A percentile compares a stretch with the other conserved stretches of the same genome.
phyloP scores from a whole-genome alignment of 1,284 basidiomycete genomes.

The Cerrena zonata region DNA sequence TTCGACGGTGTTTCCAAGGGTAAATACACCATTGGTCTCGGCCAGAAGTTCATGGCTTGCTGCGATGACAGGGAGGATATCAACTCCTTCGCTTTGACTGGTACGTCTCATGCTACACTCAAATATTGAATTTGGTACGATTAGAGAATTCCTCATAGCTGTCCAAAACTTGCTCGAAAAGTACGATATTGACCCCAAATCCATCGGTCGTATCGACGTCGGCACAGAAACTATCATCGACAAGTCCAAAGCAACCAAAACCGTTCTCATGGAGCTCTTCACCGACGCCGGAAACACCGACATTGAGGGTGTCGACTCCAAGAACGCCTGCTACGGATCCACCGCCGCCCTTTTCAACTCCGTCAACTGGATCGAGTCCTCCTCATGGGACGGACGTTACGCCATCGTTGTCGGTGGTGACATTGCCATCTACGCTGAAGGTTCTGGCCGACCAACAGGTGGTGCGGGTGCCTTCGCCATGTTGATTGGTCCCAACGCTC shows the following conservation, averaged over 20 bases:
- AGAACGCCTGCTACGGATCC: conserved; percentile 98
- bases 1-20: conserved; percentile 94
- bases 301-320: conserved; percentile 97
- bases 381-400: conserved; percentile 97
- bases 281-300: conserved; percentile 88
- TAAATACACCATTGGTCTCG: conserved; percentile 99
- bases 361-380: conserved; percentile 93
- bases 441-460: conserved; percentile 89
- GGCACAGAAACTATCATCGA: conserved; percentile 99
- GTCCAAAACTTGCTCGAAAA: conserved; percentile 86
- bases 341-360: conserved; percentile 98
- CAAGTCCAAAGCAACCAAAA: conserved; percentile 99
- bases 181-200: conserved; percentile 92
- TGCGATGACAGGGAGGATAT: conserved; percentile 97
- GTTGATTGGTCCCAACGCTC: conserved; percentile 93
- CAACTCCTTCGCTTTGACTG: conserved; percentile 94
- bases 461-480: conserved; percentile 95
- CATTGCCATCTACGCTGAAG: conserved; percentile 97
- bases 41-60: conserved; percentile 97
- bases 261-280: conserved; percentile 97
- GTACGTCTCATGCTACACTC: too few species aligned
- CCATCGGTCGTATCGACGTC: conserved; percentile 95
- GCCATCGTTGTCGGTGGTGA: conserved; percentile 97
- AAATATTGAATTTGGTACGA: neutral
- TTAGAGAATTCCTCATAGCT: conserved; percentile 38